Evolutionary conservation across 2,329 filamentous ascomycete genomes (phyloP).

Genomic region (Talaromyces pinophilus): DNA sequence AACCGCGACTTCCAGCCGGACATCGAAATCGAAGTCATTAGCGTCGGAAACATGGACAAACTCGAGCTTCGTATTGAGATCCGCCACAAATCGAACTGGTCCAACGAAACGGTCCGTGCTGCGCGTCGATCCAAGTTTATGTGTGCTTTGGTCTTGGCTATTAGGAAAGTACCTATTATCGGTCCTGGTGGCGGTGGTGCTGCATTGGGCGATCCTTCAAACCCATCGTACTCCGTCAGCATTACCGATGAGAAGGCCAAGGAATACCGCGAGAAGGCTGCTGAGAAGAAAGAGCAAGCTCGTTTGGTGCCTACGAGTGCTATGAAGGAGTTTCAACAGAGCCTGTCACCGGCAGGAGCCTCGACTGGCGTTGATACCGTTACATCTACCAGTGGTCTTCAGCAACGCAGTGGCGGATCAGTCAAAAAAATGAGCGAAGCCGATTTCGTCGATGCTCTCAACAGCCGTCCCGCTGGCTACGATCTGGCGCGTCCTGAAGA

Average conservation of each 20-base stretch:
- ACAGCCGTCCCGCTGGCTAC: slow-evolving; percentile 36
- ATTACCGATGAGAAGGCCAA: slow-evolving; percentile 69
- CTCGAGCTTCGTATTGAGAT: slow-evolving; percentile 80
- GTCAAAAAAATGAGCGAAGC: slow-evolving; percentile 36
- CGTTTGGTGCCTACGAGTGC: slow-evolving; percentile 61
- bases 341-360: slow-evolving; percentile 19
- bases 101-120: slow-evolving; percentile 79
- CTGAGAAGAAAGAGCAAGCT: slow-evolving; percentile 62
- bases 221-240: slow-evolving; percentile 78
- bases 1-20: slow-evolving; percentile 87
- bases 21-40: slow-evolving; percentile 72
- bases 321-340: slow-evolving; percentile 25
- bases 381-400: slow-evolving; percentile 26
- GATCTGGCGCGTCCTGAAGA: slow-evolving; percentile 35
- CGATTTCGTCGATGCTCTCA: slow-evolving; percentile 37
- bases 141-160: slow-evolving; percentile 81
- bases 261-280: slow-evolving; percentile 61
- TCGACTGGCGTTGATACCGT: slow-evolving; percentile 36
- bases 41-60: slow-evolving; percentile 85
- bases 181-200: slow-evolving; percentile 71
- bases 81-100: slow-evolving; percentile 90
- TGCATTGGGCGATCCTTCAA: slow-evolving; percentile 62
- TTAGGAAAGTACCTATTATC: slow-evolving; percentile 85
- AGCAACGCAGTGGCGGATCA: slow-evolving; percentile 36
- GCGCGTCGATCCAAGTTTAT: slow-evolving; percentile 92